Evolutionary conservation across 495 filamentous ascomycete species (phyloP), one percentile per base, ranked within the genome.

Genomic region (Aspergillus ostianus): DNA sequence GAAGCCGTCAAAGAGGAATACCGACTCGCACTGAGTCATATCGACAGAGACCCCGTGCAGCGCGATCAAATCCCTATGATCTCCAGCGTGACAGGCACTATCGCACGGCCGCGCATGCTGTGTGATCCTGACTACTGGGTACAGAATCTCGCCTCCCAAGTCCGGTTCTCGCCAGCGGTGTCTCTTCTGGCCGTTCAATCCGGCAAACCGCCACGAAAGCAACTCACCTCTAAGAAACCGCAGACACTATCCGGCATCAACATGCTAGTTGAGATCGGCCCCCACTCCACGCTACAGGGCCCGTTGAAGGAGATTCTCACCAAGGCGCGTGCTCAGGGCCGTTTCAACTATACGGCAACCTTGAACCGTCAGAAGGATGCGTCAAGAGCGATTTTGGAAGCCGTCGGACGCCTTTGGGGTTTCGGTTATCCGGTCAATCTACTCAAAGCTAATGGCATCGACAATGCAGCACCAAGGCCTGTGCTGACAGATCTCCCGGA

Each of bases 1-100:
- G 52, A 70, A 23, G 49, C 21, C 21, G 49, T 51, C 13, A 23
- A 26, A 7, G 49, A 51, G 13, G 26, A 21, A 23, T 51, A 51
- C 21, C 49, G 21, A 23, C 18, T 21, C 21, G 13, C 26, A 4
- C 49, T 51, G 18, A 51, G 21, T 1, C 7, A 51, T 15, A 23
- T 51, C 13, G 18, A 51, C 26, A 23, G 13, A 4, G 18, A 21
- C 6, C 49, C 49, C n/a, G 49, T 21, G n/a, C 19, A 8, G 0
- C 53, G 18, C 10, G 30, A 47, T 17, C 26, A 6, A 19, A 18
- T 41, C 19, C 44, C 20, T 2, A 55, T 55, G 53, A 45, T 55
- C 20, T 55, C 53, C 12, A 36, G 53, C 21, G 53, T 55, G 1
- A 47, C 53, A 3, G 53, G 53, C 4, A n/a, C 13, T 8, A 21